Base-by-base conservation (phyloP, 2,329 filamentous ascomycete genomes). In the Paraphaeosphaeria minitans region DNA sequence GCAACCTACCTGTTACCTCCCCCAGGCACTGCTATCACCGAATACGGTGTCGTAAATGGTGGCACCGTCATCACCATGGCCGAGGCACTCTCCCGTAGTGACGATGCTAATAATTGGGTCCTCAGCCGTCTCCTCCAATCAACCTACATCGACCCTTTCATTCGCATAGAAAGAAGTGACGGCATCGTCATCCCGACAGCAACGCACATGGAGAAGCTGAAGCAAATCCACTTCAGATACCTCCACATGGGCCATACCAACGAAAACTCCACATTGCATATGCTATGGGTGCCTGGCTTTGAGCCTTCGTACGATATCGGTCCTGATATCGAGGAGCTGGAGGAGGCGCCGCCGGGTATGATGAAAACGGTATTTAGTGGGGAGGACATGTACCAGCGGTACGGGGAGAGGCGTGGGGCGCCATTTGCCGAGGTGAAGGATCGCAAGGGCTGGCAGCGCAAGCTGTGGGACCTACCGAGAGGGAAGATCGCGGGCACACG, bases 111-210 rank as follows among this genome's bases (percentile, higher is more conserved):
- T 9, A 55, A 66, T 42, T 55, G 55, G 37, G 33, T 19, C 5
- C 12, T 63, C 19, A 52, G 49, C 22, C 43, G 45, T 33, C 61
- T 57, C 57, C 48, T 63, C 3, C 52, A 58, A 33, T 21, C 41
- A 12, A 45, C 56, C 31, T 66, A 61, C 37, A 56, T 63, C 42
- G 43, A 52, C 48, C 51, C 53, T 16, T 65, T 63, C 22, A 53
- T 42, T 3, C 45, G 46, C 16, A 52, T 66, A 45, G 51, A 61
- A 5, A 43, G 51, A 22, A 33, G 50, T n/a, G 64, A 65, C 50
- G 62, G 62, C 4, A 48, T 65, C 35, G 35, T 16, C 16, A 39
- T 39, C 13, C 13, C 35, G n/a, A n/a, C 10, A 3, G 35, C 35
- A 6, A 39, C 13, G 35, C 10, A 39, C 12, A 39, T n/a, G 35